Evolutionary conservation across 208 protist species (phyloP).

Genomic region (Wallacemonas sp.): DNA sequence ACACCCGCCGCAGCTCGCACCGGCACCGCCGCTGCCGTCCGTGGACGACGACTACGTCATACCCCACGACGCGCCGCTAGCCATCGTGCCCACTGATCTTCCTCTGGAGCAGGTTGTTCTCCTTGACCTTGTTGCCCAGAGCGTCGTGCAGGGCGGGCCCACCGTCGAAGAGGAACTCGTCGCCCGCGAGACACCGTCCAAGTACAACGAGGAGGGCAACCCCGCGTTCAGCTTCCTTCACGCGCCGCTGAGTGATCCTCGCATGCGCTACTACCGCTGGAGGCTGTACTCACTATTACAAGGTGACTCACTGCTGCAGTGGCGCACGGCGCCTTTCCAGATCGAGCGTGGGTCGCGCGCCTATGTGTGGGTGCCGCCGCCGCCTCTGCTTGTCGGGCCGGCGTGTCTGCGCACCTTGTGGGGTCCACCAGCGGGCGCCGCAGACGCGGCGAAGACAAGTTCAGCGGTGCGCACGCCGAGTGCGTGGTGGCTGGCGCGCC

Average conservation of each 20-base stretch:
- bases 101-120: constrained; percentile 52
- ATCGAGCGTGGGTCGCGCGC: constrained; percentile 51
- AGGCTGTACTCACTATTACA: constrained; percentile 82
- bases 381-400: constrained; percentile 32
- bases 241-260: constrained; percentile 40
- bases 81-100: constrained; percentile 36
- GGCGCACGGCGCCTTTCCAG: constrained; percentile 76
- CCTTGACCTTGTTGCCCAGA: constrained; percentile 64
- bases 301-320: constrained; percentile 58
- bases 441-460: neutral
- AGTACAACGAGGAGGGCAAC: constrained; percentile 36
- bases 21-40: neutral
- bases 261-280: constrained; percentile 85
- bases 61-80: constrained; percentile 17
- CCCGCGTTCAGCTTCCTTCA: constrained; percentile 63
- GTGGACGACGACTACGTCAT: constrained; percentile 16
- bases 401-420: constrained; percentile 28
- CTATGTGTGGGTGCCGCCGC: constrained; percentile 74
- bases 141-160: constrained; percentile 67
- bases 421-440: neutral
- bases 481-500: constrained; percentile 4
- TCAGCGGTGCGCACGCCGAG: constrained; percentile 11
- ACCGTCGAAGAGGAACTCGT: constrained; percentile 79
- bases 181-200: constrained; percentile 38
- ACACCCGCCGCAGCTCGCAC: neutral